Evolutionary conservation across 345 rosid species (phyloP).

Genomic region (Citrus australasica): DNA sequence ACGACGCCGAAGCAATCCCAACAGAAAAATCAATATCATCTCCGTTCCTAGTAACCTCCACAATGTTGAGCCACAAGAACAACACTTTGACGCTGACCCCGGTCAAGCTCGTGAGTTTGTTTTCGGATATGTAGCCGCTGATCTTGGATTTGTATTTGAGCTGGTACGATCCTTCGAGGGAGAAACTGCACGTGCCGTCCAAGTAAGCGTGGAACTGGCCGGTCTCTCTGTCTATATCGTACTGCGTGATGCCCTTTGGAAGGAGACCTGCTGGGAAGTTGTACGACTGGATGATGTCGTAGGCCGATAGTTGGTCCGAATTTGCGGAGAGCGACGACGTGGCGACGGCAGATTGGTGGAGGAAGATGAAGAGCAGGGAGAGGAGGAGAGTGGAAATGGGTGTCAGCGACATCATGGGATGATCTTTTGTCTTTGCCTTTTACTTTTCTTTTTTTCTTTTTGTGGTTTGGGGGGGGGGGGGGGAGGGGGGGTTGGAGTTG

Average conservation of each 20-base stretch:
- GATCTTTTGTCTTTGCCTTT: background rate
- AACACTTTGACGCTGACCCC: slow-evolving; percentile 90
- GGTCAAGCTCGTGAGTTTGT: slow-evolving; percentile 49
- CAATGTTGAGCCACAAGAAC: slow-evolving; percentile 88
- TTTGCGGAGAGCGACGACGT: slow-evolving; percentile 18
- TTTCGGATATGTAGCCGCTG: slow-evolving; percentile 66
- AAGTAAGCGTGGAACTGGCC: slow-evolving; percentile 62
- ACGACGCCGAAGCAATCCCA: slow-evolving; percentile 84
- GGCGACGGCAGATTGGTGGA: slow-evolving; percentile 19
- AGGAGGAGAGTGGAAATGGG: slow-evolving; percentile 6
- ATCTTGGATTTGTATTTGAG: slow-evolving; percentile 70
- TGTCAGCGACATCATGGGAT: slow-evolving; percentile 8
- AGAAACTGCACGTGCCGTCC: slow-evolving; percentile 72
- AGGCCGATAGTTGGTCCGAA: slow-evolving; percentile 43
- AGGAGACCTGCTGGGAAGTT: slow-evolving; percentile 83
- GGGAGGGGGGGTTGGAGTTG: no score
- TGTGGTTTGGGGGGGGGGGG: fast-evolving
- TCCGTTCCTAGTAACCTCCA: slow-evolving; percentile 62
- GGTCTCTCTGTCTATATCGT: slow-evolving; percentile 60
- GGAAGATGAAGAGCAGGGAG: slow-evolving; percentile 19
- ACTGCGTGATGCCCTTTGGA: slow-evolving; percentile 60
- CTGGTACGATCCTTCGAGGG: slow-evolving; percentile 85
- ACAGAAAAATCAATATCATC: slow-evolving; percentile 79
- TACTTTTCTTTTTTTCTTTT: background rate
- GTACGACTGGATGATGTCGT: slow-evolving; percentile 60